A percentile compares a stretch with the other conserved stretches of the same genome.
Conservation (phyloP, 306 rosid species). For the Ceratonia siliqua region DNA sequence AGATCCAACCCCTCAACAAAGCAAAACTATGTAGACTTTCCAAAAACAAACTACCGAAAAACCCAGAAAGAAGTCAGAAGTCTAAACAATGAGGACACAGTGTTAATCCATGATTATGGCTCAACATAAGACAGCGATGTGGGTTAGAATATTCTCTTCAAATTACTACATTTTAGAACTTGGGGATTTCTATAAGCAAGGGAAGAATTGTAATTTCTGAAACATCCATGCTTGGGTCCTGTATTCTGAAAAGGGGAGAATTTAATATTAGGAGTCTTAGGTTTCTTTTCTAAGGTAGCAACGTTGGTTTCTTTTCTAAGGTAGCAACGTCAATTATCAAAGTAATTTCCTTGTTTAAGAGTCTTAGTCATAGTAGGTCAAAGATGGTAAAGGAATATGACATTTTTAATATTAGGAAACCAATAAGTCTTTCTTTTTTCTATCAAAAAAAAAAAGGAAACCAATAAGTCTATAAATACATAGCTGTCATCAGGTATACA, state of each 20-base stretch:
- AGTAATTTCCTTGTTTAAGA: background rate
- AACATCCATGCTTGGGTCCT: background rate
- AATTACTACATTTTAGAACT: background rate
- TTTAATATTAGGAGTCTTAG: background rate
- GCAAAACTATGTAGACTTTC: too few relatives aligned
- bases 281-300: background rate
- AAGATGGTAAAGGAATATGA: background rate
- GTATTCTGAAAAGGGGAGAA: background rate
- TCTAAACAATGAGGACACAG: slow-evolving; percentile 8
- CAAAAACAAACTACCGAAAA: slow-evolving; percentile 8
- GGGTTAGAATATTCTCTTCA: background rate
- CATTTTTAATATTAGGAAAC: background rate
- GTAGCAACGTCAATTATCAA: background rate
- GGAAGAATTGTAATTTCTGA: background rate
- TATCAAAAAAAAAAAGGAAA: too few relatives aligned
- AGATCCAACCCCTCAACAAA: background rate
- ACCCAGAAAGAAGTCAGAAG: background rate
- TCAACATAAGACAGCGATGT: background rate
- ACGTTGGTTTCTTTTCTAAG: background rate
- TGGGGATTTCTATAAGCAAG: background rate
- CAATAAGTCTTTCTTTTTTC: background rate
- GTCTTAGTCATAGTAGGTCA: background rate
- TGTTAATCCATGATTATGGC: background rate
- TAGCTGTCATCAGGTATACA: background rate
- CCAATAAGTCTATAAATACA: background rate